Base-by-base conservation (phyloP, 306 rosid genomes). In the Luffa acutangula region DNA sequence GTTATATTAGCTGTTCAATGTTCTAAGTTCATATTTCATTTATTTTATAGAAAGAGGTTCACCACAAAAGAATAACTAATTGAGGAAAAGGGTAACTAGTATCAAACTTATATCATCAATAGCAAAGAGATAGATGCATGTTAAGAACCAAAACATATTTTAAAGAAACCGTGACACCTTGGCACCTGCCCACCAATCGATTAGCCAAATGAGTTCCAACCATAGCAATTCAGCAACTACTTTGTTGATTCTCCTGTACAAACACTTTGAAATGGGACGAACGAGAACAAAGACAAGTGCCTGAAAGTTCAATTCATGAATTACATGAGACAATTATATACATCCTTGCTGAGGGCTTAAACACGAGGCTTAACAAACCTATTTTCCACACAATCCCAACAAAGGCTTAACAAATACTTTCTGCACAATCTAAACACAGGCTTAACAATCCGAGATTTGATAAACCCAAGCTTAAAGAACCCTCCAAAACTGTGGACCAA, bases 181-280 rank as follows among this genome's bases (percentile, higher is more conserved):
- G 83, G 87, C 69, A 20, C 88, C 89, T 14, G 92, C 95, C 97
- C 98, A 91, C 98, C 98, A 94, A 87, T 94, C 97, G 78, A 92
- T 63, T 37, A 94, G 95, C 88, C 94, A 94, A 79, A 92, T 78
- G 82, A 91, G 92, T 79, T 94, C 91, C 82, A 94, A 80, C 98
- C 98, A 92, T 67, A 94, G 80, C 76, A 86, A 82, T 83, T 94
- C 97, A 37, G 90, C 89, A 49, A 92, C 85, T 79, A 84, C 80
- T 88, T 87, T 91, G 87, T 94, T 92, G 79, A 88, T 80, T 85
- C 77, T 94, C 83, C 92, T 87, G 70, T 87, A 86, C 59, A 63
- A 59, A 36, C 49, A 81, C 85, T 81, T 92, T 63, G 98, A 89
- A 17, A 92, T 2, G 9, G 98, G 97, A 77, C 93, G 92, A 77